Evolutionary conservation across 1,284 basidiomycete species (phyloP), one percentile per base, ranked within the genome.

Genomic region (Rhizoctonia solani): DNA sequence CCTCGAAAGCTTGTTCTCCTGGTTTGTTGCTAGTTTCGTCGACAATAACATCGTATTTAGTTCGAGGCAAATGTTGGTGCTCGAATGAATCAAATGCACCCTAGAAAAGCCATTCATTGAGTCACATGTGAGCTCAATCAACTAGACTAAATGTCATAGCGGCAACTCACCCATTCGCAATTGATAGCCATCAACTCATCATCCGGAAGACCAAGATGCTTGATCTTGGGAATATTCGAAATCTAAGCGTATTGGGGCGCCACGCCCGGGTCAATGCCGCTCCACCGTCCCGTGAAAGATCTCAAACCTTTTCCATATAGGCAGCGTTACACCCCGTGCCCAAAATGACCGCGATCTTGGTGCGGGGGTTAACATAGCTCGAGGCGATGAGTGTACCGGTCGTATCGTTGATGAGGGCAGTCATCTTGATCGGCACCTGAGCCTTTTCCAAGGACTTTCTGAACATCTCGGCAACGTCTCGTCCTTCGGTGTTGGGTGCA

Each of bases 321-420:
- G 96, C 96, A 0, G 96, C 97, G 77, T 99, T 99, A 77, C 96
- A 99, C 0, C 96, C 96, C 1, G 96, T 99, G 41, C 96, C 97
- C 73, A 98, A 97, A 75, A 99, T 99, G 76, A 93, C 90, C 1
- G 93, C 95, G 71, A 98, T 96, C 76, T 91, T 90, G 42, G 95
- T 97, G 72, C 80, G 81, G 1, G 92, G 90, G 75, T 93, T 92
- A 72, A 98, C 95, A 74, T 99, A 99, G 80, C 93, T 90, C 4
- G 95, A 98, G 4, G 96, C 96, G 72, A 99, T 95, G 37, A 99
- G 85, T 2, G 95, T 97, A 58, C 95, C 95, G 0, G 96, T 98
- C 0, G 96, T 98, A 79, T 99, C 96, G 78, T 98, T 98, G 77
- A 96, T 96, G 25, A 96, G 80, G 0, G 94, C 93, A 4, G 90